Evolutionary conservation across 352 stramenopile species (phyloP).

Genomic region (Blastocystis sp.): DNA sequence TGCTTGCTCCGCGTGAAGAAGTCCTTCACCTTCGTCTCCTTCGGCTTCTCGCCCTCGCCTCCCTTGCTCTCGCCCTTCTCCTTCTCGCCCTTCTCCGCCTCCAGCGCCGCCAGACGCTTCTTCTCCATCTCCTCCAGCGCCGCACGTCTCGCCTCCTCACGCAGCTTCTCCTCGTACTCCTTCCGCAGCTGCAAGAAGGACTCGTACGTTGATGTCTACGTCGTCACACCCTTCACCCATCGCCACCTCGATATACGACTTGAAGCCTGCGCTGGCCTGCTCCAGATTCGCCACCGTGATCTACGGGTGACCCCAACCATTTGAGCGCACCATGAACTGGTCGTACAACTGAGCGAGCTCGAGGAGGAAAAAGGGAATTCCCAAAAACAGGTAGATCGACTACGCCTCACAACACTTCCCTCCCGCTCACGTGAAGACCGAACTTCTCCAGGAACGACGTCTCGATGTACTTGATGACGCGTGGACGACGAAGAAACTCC

Average conservation of each 20-base stretch:
- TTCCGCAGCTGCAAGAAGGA: constrained; percentile 9
- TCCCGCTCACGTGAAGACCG: constrained; percentile 15
- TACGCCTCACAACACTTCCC: background rate
- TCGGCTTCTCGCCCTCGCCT: background rate
- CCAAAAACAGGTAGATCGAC: constrained; percentile 67
- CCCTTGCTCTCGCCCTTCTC: background rate
- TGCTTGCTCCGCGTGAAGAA: constrained; percentile 12
- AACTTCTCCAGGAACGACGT: constrained; percentile 68
- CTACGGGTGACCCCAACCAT: background rate
- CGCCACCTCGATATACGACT: background rate
- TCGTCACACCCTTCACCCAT: background rate
- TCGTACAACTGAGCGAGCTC: constrained; percentile 24
- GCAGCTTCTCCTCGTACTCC: constrained; percentile 36
- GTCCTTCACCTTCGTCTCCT: background rate
- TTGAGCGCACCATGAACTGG: constrained; percentile 17
- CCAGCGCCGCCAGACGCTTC: background rate
- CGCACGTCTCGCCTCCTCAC: background rate
- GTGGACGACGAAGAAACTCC: background rate
- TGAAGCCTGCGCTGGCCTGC: background rate
- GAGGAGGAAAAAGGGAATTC: constrained; percentile 44
- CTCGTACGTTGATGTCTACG: constrained; percentile 43
- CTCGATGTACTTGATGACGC: constrained; percentile 52
- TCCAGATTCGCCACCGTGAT: constrained; percentile 14
- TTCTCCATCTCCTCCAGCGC: background rate
- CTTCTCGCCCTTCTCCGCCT: background rate